Conservation (phyloP, 2,329 filamentous ascomycete genomes). For the Westerdykella sp. region DNA sequence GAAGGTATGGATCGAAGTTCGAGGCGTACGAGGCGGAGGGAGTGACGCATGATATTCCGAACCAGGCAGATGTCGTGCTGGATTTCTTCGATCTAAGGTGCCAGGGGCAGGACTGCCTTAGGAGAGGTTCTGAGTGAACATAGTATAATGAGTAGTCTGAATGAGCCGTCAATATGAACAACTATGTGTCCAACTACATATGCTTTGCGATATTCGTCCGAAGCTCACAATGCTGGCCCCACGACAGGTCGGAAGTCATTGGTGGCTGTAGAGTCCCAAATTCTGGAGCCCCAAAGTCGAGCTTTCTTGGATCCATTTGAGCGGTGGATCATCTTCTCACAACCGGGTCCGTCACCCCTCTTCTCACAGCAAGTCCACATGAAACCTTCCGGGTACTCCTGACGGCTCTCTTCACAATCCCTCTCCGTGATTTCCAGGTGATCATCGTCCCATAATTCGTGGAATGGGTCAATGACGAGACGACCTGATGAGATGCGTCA, state of each 20-base stretch:
- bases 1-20: conserved; percentile 24
- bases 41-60: conserved; percentile 28
- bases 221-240: too few species aligned
- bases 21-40: conserved; percentile 28
- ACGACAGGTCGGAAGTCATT: too few species aligned
- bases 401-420: background rate
- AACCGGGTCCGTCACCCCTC: background rate
- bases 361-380: conserved; percentile 4
- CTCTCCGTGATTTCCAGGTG: background rate
- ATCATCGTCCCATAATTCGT: background rate
- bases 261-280: too few species aligned
- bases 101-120: conserved; percentile 3
- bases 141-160: too few species aligned
- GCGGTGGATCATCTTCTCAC: too few species aligned
- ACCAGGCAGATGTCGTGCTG: conserved; percentile 26
- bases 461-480: too few species aligned
- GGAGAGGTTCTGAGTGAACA: background rate
- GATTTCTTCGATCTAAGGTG: conserved; percentile 29
- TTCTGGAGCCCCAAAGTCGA: too few species aligned
- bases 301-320: too few species aligned
- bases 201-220: too few species aligned
- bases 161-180: too few species aligned
- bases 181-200: too few species aligned
- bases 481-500: background rate
- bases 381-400: conserved; percentile 5